Evolutionary conservation across 768 basidiomycete genomes (phyloP).

Genomic region (Suillus bovinus): DNA sequence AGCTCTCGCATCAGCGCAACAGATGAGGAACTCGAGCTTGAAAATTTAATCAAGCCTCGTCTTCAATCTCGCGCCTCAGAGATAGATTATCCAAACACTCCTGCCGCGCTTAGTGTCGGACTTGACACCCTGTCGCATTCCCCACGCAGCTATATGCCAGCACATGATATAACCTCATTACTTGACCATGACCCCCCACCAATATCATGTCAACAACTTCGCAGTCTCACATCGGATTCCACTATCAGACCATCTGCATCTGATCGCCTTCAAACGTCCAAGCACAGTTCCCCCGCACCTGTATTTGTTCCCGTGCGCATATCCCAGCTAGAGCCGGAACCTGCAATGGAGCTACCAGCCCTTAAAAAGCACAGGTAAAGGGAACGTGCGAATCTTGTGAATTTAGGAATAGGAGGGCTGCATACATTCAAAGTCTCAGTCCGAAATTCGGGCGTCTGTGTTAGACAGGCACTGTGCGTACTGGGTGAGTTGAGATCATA

Average conservation of each 20-base stretch:
- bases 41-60: slow-evolving; percentile 15
- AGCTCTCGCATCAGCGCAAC: slow-evolving; percentile 27
- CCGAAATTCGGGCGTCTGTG: neutral
- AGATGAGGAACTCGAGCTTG: slow-evolving; percentile 30
- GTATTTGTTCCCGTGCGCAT: slow-evolving; percentile 28
- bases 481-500: neutral
- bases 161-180: slow-evolving; percentile 2
- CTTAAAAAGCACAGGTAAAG: slow-evolving; percentile 1
- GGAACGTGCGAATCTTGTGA: neutral
- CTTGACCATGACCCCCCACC: neutral
- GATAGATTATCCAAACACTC: neutral
- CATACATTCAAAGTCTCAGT: neutral
- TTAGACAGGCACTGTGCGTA: neutral
- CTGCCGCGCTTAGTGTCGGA: neutral
- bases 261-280: neutral
- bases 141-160: neutral
- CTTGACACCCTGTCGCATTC: neutral
- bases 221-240: neutral
- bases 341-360: slow-evolving; percentile 31
- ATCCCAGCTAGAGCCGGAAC: slow-evolving; percentile 33
- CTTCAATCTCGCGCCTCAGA: neutral
- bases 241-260: neutral
- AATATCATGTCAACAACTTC: slow-evolving; percentile 6
- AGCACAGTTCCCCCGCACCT: slow-evolving; percentile 20
- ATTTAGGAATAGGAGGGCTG: no score